Percentiles rank a stretch among this genome's conserved stretches.
Conservation (phyloP, 2,329 filamentous ascomycete genomes). For the Elsinoe ampelina region DNA sequence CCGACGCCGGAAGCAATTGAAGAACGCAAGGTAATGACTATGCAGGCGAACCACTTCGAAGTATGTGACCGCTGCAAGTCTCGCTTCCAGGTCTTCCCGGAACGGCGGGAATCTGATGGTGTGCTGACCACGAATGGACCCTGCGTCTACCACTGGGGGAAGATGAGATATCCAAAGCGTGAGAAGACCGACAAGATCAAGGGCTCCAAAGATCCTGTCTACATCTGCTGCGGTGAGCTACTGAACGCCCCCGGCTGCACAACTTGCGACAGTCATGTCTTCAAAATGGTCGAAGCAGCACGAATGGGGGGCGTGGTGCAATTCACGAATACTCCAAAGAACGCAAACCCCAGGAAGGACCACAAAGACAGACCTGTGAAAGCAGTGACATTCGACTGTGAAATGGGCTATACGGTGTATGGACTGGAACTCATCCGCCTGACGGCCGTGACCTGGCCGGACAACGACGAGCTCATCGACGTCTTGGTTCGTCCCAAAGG, state of each 20-base stretch:
- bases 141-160: slow-evolving; percentile 76
- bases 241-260: slow-evolving; percentile 73
- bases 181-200: slow-evolving; percentile 48
- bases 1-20: slow-evolving; percentile 60
- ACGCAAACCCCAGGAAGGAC: slow-evolving; percentile 41
- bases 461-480: slow-evolving; percentile 65
- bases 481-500: slow-evolving; percentile 77
- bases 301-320: slow-evolving; percentile 69
- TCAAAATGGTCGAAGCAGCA: slow-evolving; percentile 69
- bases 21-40: slow-evolving; percentile 55
- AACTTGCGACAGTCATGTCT: slow-evolving; percentile 66
- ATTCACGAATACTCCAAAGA: slow-evolving; percentile 68
- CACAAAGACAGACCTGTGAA: slow-evolving; percentile 28
- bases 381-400: slow-evolving; percentile 84
- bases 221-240: slow-evolving; percentile 68
- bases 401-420: slow-evolving; percentile 90
- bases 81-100: slow-evolving; percentile 87
- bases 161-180: slow-evolving; percentile 50
- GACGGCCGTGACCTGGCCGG: slow-evolving; percentile 81
- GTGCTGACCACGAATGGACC: slow-evolving; percentile 66
- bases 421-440: slow-evolving; percentile 85
- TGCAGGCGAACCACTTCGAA: slow-evolving; percentile 67
- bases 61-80: slow-evolving; percentile 76
- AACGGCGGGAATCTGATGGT: slow-evolving; percentile 65
- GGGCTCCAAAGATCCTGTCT: slow-evolving; percentile 51